Evolutionary conservation across 2,329 filamentous ascomycete genomes (phyloP).

Genomic region (Colletotrichum endophyticum): DNA sequence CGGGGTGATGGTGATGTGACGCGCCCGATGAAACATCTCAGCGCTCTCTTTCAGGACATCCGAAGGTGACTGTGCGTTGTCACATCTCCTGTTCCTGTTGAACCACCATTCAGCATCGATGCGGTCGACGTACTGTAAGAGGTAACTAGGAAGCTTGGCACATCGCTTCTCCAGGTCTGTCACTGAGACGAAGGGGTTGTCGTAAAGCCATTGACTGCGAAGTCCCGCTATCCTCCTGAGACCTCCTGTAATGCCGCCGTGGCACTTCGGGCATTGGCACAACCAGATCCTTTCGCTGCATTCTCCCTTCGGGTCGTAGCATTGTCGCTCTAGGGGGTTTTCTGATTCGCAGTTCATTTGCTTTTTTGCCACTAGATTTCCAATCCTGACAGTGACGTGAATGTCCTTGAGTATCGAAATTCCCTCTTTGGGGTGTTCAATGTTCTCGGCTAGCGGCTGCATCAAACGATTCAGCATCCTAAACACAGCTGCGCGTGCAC

Average conservation of each 20-base stretch:
- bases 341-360: rapidly evolving
- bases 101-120: neutral
- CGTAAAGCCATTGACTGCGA: neutral
- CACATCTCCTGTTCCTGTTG: neutral
- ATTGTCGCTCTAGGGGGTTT: rapidly evolving
- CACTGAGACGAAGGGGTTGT: rapidly evolving
- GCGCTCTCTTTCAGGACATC: neutral
- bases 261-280: no score
- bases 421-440: rapidly evolving
- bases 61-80: rapidly evolving
- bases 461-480: neutral
- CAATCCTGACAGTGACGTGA: neutral
- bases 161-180: rapidly evolving
- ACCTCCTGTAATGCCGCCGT: rapidly evolving
- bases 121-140: rapidly evolving
- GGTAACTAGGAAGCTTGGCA: rapidly evolving
- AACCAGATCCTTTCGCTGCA: no score
- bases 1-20: neutral
- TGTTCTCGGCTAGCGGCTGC: rapidly evolving
- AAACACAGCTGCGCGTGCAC: neutral
- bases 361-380: neutral
- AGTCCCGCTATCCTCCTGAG: neutral
- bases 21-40: neutral
- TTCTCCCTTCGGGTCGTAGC: no score
- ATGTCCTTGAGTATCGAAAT: neutral